Conservation (phyloP, 176 grass and related monocot species). For the Avena eriantha region DNA sequence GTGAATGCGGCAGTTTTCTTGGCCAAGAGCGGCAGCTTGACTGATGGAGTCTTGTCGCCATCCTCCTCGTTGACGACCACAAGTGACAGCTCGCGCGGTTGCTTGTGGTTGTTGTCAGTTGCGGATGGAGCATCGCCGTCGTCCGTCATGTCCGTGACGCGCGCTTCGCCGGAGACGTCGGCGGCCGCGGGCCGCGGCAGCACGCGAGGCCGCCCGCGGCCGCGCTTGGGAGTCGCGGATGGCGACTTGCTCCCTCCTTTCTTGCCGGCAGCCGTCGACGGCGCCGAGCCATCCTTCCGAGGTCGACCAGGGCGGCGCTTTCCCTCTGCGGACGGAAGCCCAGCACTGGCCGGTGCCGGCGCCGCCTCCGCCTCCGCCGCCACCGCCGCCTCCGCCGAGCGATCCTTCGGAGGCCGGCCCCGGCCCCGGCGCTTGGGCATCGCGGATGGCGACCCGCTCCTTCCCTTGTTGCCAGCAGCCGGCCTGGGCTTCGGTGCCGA, state of each 20-base stretch:
- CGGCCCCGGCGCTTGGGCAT: constrained; percentile 1
- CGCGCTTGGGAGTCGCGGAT: neutral
- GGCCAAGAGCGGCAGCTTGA: neutral
- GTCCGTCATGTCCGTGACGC: neutral
- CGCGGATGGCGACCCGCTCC: neutral
- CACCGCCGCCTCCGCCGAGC: neutral
- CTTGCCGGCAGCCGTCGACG: neutral
- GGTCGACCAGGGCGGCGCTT: constrained; percentile 6
- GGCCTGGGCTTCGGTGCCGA: neutral
- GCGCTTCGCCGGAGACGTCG: neutral
- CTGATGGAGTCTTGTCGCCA: neutral
- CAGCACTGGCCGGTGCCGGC: neutral
- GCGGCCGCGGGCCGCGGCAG: neutral
- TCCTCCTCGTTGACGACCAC: neutral
- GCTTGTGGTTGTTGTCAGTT: constrained; percentile 7
- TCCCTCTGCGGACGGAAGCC: neutral
- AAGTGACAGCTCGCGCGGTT: neutral
- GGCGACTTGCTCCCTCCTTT: neutral
- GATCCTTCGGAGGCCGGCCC: constrained; percentile 6
- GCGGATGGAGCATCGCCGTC: neutral
- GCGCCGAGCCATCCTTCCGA: constrained; percentile 21
- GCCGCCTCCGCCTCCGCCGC: neutral
- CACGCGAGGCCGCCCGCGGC: constrained; percentile 16
- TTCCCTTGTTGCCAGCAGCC: neutral
- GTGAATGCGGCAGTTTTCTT: neutral